phyloP scores from a whole-genome alignment of 1,284 basidiomycete genomes.

The Ustilago nuda region DNA sequence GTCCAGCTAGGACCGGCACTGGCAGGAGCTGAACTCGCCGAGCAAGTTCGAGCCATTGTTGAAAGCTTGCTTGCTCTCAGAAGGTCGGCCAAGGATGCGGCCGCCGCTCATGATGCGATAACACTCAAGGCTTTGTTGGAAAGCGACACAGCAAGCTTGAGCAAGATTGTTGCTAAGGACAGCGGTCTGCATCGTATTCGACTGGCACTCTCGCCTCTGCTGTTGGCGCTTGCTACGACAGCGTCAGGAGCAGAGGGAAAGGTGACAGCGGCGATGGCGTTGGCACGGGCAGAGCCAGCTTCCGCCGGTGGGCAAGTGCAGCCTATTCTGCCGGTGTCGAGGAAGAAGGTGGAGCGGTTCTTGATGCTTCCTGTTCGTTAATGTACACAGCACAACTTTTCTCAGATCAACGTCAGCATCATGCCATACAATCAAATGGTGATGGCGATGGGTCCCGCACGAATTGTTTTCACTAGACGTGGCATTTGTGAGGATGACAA shows the following conservation, averaged over 20 bases:
- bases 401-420: too few relatives aligned
- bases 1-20: conserved; percentile 36
- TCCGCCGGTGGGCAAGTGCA: conserved; percentile 21
- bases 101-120: conserved; percentile 13
- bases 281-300: conserved; percentile 30
- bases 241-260: conserved; percentile 8
- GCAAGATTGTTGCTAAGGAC: conserved; percentile 12
- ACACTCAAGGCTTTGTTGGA: conserved; percentile 16
- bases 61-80: background rate
- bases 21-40: conserved; percentile 26
- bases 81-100: background rate
- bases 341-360: conserved; percentile 28
- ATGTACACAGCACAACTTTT: too few relatives aligned
- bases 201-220: conserved; percentile 23
- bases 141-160: conserved; percentile 16
- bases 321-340: conserved; percentile 21
- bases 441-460: too few relatives aligned
- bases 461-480: too few relatives aligned
- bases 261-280: background rate
- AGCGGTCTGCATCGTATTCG: conserved; percentile 23
- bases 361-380: conserved; percentile 25
- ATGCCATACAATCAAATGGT: too few relatives aligned
- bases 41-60: conserved; percentile 20
- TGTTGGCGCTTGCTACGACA: conserved; percentile 24
- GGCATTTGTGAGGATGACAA: too few relatives aligned